phyloP scores from a whole-genome alignment of 1,284 basidiomycete species.

The Kalmanozyma brasiliensis region DNA sequence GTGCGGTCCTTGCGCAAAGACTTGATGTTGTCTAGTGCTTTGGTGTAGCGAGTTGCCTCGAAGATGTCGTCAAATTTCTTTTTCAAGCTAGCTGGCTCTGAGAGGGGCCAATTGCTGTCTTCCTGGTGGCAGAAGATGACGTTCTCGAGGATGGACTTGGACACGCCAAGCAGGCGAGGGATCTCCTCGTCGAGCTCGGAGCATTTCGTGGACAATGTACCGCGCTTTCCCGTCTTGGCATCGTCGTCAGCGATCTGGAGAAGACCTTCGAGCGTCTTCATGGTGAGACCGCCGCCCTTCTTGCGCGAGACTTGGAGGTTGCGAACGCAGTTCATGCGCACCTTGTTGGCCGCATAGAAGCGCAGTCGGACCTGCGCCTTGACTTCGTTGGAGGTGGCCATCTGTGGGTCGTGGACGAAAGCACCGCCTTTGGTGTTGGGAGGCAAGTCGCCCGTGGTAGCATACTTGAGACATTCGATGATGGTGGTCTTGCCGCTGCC shows the following conservation, averaged over 20 bases:
- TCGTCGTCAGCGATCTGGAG: conserved; percentile 78
- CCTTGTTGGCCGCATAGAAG: conserved; percentile 83
- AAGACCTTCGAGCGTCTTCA: conserved; percentile 97
- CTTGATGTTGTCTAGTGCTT: conserved; percentile 94
- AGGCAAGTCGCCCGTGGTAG: conserved; percentile 96
- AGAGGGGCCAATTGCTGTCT: conserved; percentile 96
- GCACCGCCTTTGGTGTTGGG: conserved; percentile 98
- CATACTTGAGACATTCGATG: conserved; percentile 99
- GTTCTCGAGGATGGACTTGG: conserved; percentile 95
- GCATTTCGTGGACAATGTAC: conserved; percentile 63
- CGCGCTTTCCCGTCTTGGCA: conserved; percentile 72
- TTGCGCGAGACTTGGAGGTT: conserved; percentile 93
- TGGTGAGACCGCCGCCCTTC: conserved; percentile 76
- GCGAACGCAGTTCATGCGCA: conserved; percentile 85
- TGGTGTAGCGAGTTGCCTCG: conserved; percentile 87
- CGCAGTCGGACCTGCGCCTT: conserved; percentile 97
- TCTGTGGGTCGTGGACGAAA: conserved; percentile 94
- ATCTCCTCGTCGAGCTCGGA: conserved; percentile 92
- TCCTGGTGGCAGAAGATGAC: conserved; percentile 99
- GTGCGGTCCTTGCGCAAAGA: conserved; percentile 79
- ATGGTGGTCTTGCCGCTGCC: conserved; percentile 99
- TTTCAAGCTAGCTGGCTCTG: conserved; percentile 89
- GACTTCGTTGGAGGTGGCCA: conserved; percentile 97
- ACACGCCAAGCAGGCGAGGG: conserved; percentile 84
- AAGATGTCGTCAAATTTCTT: conserved; percentile 99